Evolutionary conservation across 306 rosid genomes (phyloP).

Genomic region (Fragaria vesca): DNA sequence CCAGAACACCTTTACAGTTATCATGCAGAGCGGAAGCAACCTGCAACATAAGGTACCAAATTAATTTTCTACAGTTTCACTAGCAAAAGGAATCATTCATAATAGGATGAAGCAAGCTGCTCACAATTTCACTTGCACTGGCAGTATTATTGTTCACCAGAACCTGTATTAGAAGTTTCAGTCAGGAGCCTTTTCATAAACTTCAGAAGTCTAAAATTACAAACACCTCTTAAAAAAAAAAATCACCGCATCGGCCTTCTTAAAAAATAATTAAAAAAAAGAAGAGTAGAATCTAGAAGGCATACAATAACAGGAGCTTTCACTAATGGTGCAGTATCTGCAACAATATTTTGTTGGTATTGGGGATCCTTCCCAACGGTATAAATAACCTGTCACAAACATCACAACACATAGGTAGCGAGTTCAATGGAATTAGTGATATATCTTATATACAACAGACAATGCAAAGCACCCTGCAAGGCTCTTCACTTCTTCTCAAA

Average conservation of each 20-base stretch:
- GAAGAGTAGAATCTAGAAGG: slow-evolving; percentile 10
- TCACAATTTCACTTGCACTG: slow-evolving; percentile 98
- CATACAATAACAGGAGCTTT: slow-evolving; percentile 80
- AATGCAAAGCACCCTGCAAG: neutral
- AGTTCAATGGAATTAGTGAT: neutral
- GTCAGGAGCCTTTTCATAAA: slow-evolving; percentile 30
- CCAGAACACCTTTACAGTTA: slow-evolving; percentile 94
- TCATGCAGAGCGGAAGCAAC: slow-evolving; percentile 99
- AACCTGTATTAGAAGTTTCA: slow-evolving; percentile 54
- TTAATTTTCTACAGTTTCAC: neutral
- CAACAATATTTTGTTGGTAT: slow-evolving; percentile 63
- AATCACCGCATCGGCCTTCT: no score
- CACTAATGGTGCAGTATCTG: slow-evolving; percentile 67
- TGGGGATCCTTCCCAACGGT: slow-evolving; percentile 89
- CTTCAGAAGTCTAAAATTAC: neutral
- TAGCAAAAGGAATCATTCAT: slow-evolving; percentile 26
- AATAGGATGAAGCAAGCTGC: slow-evolving; percentile 34
- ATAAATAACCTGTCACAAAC: slow-evolving; percentile 71
- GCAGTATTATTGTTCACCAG: slow-evolving; percentile 92
- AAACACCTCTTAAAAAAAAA: neutral
- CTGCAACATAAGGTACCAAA: slow-evolving; percentile 45
- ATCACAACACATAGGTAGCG: slow-evolving; percentile 19
- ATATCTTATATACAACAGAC: neutral
- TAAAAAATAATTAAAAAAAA: neutral
- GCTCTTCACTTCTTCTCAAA: neutral